Conservation (phyloP, 1,284 basidiomycete species). For the Ganoderma boninense region DNA sequence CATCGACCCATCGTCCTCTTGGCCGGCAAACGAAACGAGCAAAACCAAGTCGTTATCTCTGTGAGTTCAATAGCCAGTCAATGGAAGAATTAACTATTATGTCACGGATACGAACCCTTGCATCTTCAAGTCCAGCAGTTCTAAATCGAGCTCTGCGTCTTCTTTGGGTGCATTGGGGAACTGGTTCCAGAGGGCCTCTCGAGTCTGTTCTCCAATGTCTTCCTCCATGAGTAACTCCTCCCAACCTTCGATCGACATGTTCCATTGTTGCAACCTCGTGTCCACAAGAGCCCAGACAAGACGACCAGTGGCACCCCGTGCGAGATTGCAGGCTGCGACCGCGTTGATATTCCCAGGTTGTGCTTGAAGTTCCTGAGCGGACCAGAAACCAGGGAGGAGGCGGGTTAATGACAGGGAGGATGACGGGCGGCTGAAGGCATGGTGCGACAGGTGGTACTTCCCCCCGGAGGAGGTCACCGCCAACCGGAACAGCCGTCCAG, state of each 20-base stretch:
- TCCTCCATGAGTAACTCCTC: constrained; percentile 66
- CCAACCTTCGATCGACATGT: constrained; percentile 69
- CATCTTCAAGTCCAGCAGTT: constrained; percentile 72
- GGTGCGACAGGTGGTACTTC: constrained; percentile 65
- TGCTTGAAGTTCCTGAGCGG: constrained; percentile 41
- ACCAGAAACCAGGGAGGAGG: constrained; percentile 66
- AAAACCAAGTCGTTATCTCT: constrained; percentile 64
- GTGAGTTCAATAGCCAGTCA: background rate
- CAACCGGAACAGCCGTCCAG: constrained; percentile 71
- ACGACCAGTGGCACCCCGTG: constrained; percentile 47
- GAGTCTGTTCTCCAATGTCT: constrained; percentile 56
- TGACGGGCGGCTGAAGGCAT: constrained; percentile 65
- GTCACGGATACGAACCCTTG: constrained; percentile 54
- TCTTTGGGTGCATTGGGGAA: constrained; percentile 49
- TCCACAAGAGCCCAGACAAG: constrained; percentile 74
- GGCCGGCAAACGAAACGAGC: constrained; percentile 72
- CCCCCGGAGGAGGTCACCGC: constrained; percentile 71
- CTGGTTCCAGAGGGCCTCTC: constrained; percentile 51
- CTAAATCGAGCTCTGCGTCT: constrained; percentile 65
- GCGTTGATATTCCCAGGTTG: constrained; percentile 66
- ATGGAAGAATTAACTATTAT: background rate
- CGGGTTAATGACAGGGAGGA: constrained; percentile 63
- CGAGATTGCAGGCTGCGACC: constrained; percentile 56
- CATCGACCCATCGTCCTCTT: constrained; percentile 55
- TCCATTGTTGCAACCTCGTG: constrained; percentile 74